Conservation (phyloP, 2,329 filamentous ascomycete genomes). For the Gaeumannomyces sp. region DNA sequence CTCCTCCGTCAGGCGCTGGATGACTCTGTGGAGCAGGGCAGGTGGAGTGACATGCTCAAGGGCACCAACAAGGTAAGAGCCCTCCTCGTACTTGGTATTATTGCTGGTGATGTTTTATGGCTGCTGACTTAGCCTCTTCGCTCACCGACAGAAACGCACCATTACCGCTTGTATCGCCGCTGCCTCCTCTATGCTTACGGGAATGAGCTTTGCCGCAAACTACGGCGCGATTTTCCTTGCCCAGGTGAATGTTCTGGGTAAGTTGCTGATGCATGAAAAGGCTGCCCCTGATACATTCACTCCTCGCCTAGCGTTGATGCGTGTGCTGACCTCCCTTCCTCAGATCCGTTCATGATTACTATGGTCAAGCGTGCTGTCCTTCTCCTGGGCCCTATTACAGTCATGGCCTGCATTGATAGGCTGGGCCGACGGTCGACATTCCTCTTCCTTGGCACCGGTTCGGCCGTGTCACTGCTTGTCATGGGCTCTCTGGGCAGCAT, state of each 20-base stretch:
- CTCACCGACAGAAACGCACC: not conserved
- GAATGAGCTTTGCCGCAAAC: constrained; percentile 7
- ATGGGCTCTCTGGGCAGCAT: constrained; percentile 7
- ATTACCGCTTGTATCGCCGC: constrained; percentile 5
- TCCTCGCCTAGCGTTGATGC: not conserved
- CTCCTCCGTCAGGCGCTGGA: constrained; percentile 14
- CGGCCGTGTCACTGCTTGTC: constrained; percentile 5
- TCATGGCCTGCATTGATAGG: constrained; percentile 8
- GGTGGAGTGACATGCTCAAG: constrained; percentile 12
- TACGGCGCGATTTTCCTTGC: constrained; percentile 9
- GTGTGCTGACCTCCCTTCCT: not conserved
- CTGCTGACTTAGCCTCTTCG: not conserved
- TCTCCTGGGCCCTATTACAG: constrained; percentile 5
- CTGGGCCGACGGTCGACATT: constrained; percentile 6
- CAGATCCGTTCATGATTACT: constrained; percentile 8
- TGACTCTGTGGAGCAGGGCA: constrained; percentile 4
- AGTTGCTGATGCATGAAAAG: not conserved
- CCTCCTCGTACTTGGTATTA: not conserved
- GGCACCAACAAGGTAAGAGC: constrained; percentile 13
- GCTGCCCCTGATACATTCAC: too few species aligned
- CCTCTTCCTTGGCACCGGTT: constrained; percentile 3
- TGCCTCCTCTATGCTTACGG: constrained; percentile 7
- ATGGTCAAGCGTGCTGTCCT: constrained; percentile 8
- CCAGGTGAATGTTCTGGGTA: constrained; percentile 6
- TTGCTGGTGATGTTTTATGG: not conserved